phyloP scores from a whole-genome alignment of 2,329 filamentous ascomycete species.

The Colletotrichum theobromicola region DNA sequence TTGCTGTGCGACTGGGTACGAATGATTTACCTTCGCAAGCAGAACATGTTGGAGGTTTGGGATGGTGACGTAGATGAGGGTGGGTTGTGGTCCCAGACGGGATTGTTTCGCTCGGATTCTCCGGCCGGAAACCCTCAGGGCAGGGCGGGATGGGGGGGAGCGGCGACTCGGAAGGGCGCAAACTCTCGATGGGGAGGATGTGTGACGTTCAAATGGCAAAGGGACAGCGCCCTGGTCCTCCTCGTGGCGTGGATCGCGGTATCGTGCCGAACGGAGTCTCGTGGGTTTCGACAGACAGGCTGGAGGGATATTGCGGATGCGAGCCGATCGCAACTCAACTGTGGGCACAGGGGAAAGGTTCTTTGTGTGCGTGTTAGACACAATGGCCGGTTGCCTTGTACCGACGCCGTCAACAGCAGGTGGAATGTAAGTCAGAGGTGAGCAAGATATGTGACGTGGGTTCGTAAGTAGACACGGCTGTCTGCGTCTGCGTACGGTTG shows the following conservation, averaged over 20 bases:
- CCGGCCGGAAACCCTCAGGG: not conserved
- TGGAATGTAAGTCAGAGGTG: not conserved
- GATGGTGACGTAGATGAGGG: not conserved
- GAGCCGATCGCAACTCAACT: not conserved
- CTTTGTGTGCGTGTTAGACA: not conserved
- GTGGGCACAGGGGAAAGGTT: not conserved
- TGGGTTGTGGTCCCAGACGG: not conserved
- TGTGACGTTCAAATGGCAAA: not conserved
- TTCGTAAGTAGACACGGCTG: not conserved
- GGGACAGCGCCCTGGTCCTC: not conserved
- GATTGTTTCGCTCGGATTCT: not conserved
- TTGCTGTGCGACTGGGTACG: conserved; percentile 1
- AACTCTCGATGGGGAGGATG: not conserved
- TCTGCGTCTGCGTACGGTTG: not conserved
- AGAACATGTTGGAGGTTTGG: conserved; percentile 55
- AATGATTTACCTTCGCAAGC: conserved; percentile 59
- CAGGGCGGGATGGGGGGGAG: not conserved
- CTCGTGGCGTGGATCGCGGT: not conserved
- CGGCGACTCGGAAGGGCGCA: not conserved
- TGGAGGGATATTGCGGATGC: not conserved
- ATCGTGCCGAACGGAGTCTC: not conserved
- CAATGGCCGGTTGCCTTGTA: not conserved
- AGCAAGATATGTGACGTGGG: not conserved
- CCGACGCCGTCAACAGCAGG: not conserved
- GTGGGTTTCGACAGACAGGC: not conserved